Evolutionary conservation across 306 rosid genomes (phyloP), one percentile per base, ranked within the genome.

Genomic region (Gleditsia sinensis): DNA sequence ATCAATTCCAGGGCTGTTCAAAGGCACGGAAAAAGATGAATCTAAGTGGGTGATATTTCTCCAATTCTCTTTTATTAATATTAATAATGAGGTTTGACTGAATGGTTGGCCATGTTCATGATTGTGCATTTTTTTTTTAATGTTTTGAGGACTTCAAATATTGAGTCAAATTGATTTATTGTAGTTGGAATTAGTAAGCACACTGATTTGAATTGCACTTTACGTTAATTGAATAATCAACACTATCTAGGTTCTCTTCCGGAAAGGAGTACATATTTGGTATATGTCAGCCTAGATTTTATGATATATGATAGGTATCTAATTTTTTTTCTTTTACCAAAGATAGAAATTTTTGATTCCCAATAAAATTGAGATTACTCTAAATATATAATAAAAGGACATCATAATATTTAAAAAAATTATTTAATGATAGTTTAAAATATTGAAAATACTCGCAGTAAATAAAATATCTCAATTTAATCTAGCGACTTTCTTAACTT

Each of bases 1-100:
- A 78, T 70, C 70, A 40, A 70, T 63, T 37, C 6, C 67, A 34
- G 24, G n/a, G n/a, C n/a, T n/a, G n/a, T n/a, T n/a, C 39, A 23
- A 42, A 10, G 30, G 2, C 30, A 57, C 21, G n/a, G 32, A 9
- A 9, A 43, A 16, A 4, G 32, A 51, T 49, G 37, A 25, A 19
- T 10, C 19, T 7, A 20, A 33, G 5, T 11, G 51, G n/a, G 12
- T 8, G 7, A 33, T 32, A 60, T 60, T 60, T 3, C 16, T 40
- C 0, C 10, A 40, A 40, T 40, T 10, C 10, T 42, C 33, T 23
- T 59, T 43, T 28, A 61, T 34, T n/a, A n/a, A 42, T 42, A 42
- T 1, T 23, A 9, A 40, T 9, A 37, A 62, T 37, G 0, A 20
- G 34, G 69, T 45, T 40, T 8, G 23, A 62, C 2, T 63, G 5